Conservation (phyloP, 331 rosid species). For the Malus hybrid region DNA sequence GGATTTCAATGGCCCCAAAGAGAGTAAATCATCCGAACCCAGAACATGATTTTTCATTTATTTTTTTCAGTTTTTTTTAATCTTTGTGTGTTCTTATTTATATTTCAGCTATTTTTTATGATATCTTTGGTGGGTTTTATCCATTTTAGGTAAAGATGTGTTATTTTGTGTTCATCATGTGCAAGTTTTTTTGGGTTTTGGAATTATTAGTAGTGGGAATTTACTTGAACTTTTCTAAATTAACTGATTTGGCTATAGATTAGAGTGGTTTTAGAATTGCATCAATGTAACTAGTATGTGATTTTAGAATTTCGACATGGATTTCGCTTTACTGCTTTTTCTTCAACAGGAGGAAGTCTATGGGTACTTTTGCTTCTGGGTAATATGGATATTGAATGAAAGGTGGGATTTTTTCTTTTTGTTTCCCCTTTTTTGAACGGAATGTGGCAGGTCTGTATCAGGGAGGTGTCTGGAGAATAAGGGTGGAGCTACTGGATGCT, state of each 20-base stretch:
- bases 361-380: slow-evolving; percentile 15
- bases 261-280: background rate
- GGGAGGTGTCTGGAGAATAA: slow-evolving; percentile 83
- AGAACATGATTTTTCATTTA: slow-evolving; percentile 1
- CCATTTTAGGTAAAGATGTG: background rate
- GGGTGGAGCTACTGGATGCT: slow-evolving; percentile 87
- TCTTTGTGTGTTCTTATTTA: background rate
- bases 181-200: slow-evolving; percentile 16
- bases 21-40: slow-evolving; percentile 45
- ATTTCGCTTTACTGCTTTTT: background rate
- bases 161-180: slow-evolving; percentile 5
- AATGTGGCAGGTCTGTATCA: slow-evolving; percentile 68
- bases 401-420: background rate
- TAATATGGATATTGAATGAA: slow-evolving; percentile 3
- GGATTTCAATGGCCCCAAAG: slow-evolving; percentile 77
- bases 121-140: slow-evolving; percentile 1
- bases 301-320: background rate
- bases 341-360: slow-evolving; percentile 14
- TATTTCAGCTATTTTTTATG: background rate
- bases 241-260: background rate
- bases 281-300: background rate
- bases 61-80: background rate
- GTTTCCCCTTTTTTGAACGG: slow-evolving; percentile 5
- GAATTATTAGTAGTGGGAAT: background rate
- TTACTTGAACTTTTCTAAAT: background rate